Conservation (phyloP, 331 rosid genomes). For the Acacia concinna region DNA sequence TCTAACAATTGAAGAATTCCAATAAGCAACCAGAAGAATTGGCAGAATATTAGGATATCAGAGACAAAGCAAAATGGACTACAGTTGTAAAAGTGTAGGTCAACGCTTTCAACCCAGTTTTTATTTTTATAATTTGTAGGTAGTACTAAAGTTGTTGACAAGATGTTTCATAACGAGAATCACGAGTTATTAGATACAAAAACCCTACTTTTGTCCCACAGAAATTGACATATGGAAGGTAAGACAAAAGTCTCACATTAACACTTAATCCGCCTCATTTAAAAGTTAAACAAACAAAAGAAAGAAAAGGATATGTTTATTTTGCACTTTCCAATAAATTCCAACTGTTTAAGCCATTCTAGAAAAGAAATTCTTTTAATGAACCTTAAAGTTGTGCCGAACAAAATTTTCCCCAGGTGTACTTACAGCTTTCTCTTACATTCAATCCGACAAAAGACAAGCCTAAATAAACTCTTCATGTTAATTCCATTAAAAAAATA, state of each 20-base stretch:
- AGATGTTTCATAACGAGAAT: conserved; percentile 4
- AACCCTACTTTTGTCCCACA: neutral
- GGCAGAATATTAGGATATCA: conserved; percentile 16
- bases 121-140: neutral
- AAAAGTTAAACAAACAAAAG: neutral
- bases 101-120: neutral
- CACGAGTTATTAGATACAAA: neutral
- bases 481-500: neutral
- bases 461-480: neutral
- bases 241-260: neutral
- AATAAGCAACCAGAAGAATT: conserved; percentile 31
- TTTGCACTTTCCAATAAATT: conserved; percentile 15
- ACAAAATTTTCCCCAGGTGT: neutral
- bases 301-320: neutral
- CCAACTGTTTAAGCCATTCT: neutral
- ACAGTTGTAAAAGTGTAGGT: neutral
- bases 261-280: neutral
- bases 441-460: neutral
- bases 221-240: neutral
- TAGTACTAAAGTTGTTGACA: neutral
- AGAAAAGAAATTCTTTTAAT: neutral
- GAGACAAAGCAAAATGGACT: conserved; percentile 12
- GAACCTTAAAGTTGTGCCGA: neutral
- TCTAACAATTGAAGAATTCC: conserved; percentile 46
- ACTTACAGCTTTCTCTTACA: neutral